Base-by-base conservation (phyloP, 495 filamentous ascomycete species). In the Penicillium alfredii region DNA sequence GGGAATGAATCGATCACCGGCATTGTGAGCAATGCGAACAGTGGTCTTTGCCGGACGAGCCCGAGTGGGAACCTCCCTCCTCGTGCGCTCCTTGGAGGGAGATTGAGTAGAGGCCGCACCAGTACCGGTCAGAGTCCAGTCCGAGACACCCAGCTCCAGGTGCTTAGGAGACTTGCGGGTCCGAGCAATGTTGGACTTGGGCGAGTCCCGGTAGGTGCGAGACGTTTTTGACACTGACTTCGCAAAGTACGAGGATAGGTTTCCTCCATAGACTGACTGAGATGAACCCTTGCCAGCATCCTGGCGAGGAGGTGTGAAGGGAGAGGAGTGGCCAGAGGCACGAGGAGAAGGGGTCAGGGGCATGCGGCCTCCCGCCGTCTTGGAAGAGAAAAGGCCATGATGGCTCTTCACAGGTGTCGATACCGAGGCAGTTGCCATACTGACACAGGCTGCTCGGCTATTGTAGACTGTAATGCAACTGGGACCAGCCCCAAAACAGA, bases 1-100 rank as follows among this genome's bases (percentile, higher is more conserved):
- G 30, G 92, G 92, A 47, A 98, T 97, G 72, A 96, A 98, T 27
- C 92, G 82, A 55, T 98, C 92, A n/a, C 78, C 88, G 17, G 80
- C 80, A 38, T 77, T 80, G 63, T 79, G 78, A 24, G 73, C 45
- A 55, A 93, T 86, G 30, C 78, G 79, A 29, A 92, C 62, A 1
- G 88, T 87, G 2, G 87, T 90, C 57, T 68, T 68, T 12, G 52
- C 49, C 4, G 82, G 62, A 47, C 86, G 80, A 40, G 79, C 58
- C 15, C 84, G 76, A 30, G 77, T 66, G 6, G 77, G 54, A 13
- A 68, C 61, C 16, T 74, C 74, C 57, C 82, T 81, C 47, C 82
- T 77, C 13, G 31, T 8, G 2, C 81, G 79, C 51, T 71, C 67
- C 62, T 75, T 84, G 8, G 78, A 72, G 9, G 90, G 83, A 11